Conservation (phyloP, 306 rosid species). For the Casuarina cunninghamiana region DNA sequence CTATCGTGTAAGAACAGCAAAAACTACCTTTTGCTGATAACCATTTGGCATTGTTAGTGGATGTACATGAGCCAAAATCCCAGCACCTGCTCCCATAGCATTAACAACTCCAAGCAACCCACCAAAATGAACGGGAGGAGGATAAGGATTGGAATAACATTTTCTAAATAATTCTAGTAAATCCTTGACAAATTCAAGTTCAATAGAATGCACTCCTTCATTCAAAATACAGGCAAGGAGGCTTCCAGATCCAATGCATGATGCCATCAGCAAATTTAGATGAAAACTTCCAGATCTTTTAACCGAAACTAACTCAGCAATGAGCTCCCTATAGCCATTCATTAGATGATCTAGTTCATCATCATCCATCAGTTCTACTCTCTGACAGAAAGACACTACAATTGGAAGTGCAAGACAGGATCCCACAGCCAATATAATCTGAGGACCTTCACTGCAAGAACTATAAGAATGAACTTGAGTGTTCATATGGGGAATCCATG, state of each 20-base stretch:
- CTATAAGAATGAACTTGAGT: slow-evolving; percentile 37
- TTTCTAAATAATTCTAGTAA: slow-evolving; percentile 71
- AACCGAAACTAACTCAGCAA: slow-evolving; percentile 66
- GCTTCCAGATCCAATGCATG: slow-evolving; percentile 88
- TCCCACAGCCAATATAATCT: slow-evolving; percentile 67
- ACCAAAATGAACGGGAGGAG: slow-evolving; percentile 75
- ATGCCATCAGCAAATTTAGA: slow-evolving; percentile 80
- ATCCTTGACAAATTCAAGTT: slow-evolving; percentile 58
- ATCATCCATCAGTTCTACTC: slow-evolving; percentile 72
- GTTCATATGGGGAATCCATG: slow-evolving; percentile 72
- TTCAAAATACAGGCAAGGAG: slow-evolving; percentile 58
- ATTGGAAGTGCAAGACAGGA: slow-evolving; percentile 88
- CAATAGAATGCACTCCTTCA: slow-evolving; percentile 70
- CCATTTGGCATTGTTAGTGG: slow-evolving; percentile 39
- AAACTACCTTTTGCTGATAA: slow-evolving; percentile 60
- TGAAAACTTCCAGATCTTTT: slow-evolving; percentile 54
- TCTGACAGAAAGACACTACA: slow-evolving; percentile 68
- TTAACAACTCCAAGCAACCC: slow-evolving; percentile 91
- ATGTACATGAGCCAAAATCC: slow-evolving; percentile 53
- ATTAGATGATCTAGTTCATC: slow-evolving; percentile 57
- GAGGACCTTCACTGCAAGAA: slow-evolving; percentile 38
- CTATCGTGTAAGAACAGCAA: slow-evolving; percentile 15
- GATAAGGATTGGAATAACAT: slow-evolving; percentile 73
- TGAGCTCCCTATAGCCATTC: slow-evolving; percentile 60
- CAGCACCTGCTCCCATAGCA: slow-evolving; percentile 80